phyloP scores from a whole-genome alignment of 345 rosid genomes.

The Lumnitzera littorea region DNA sequence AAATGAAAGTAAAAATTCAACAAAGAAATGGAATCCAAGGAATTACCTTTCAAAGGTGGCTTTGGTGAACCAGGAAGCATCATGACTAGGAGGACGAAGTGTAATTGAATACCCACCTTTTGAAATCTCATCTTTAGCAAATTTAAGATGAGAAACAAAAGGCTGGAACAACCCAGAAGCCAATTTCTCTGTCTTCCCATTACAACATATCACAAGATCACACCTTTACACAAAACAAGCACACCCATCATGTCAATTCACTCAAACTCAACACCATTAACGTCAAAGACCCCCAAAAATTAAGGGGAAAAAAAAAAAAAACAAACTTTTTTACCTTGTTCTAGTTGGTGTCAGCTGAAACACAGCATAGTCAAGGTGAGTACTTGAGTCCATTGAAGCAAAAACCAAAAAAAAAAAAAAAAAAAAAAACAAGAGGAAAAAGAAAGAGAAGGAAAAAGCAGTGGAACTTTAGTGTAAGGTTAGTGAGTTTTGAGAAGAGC shows the following conservation, averaged over 20 bases:
- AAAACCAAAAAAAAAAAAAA: too few relatives aligned
- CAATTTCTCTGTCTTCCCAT: constrained; percentile 65
- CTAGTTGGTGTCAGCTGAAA: constrained; percentile 94
- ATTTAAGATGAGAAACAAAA: constrained; percentile 64
- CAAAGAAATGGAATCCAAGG: not conserved
- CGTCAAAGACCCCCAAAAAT: not conserved
- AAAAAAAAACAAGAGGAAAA: too few relatives aligned
- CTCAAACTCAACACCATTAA: not conserved
- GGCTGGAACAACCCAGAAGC: constrained; percentile 85
- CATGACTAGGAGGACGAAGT: constrained; percentile 46
- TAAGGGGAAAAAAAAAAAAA: not conserved
- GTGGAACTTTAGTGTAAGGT: too few relatives aligned
- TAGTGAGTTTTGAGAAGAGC: too few relatives aligned
- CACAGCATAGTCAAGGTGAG: constrained; percentile 62
- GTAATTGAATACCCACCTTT: constrained; percentile 83
- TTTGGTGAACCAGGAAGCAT: constrained; percentile 76
- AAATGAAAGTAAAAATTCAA: too few relatives aligned
- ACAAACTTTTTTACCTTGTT: constrained; percentile 39
- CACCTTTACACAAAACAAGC: constrained; percentile 34
- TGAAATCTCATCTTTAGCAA: constrained; percentile 70
- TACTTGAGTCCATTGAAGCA: constrained; percentile 41
- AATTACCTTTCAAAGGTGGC: constrained; percentile 71
- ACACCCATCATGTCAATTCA: constrained; percentile 1
- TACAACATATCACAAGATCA: constrained; percentile 62
- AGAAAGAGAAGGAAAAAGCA: too few relatives aligned